Evolutionary conservation across 1,284 basidiomycete genomes (phyloP).

Genomic region (Somion occarium): DNA sequence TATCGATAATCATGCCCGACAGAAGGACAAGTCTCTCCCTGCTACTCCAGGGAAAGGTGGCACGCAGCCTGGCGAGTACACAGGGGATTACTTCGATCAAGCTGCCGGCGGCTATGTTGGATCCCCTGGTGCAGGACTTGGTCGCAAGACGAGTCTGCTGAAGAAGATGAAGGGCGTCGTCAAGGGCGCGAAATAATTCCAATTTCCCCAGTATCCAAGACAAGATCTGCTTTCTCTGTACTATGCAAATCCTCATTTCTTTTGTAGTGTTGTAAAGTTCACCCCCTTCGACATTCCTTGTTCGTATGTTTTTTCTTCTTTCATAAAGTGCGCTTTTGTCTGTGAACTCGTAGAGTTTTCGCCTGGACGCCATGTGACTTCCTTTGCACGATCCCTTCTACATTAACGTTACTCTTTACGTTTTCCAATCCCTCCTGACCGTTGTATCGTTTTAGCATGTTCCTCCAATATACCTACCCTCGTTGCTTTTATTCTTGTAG

Average conservation of each 20-base stretch:
- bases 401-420: neutral
- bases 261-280: neutral
- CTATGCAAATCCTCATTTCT: neutral
- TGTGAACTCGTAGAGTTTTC: too few species aligned
- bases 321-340: constrained; percentile 1
- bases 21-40: constrained; percentile 62
- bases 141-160: constrained; percentile 71
- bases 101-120: constrained; percentile 23
- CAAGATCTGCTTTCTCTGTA: constrained; percentile 2
- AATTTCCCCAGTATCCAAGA: neutral
- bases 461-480: constrained; percentile 9
- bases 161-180: constrained; percentile 74
- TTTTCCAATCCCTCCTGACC: neutral
- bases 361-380: constrained; percentile 2
- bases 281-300: neutral
- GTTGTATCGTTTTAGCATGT: constrained; percentile 1
- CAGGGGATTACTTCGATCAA: constrained; percentile 47
- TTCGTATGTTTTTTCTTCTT: neutral
- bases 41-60: constrained; percentile 34
- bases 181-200: constrained; percentile 34
- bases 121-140: constrained; percentile 43
- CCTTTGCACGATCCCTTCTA: constrained; percentile 6
- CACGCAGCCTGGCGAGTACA: constrained; percentile 28
- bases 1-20: constrained; percentile 43
- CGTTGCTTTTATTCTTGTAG: constrained; percentile 3